Evolutionary conservation across 306 rosid species (phyloP).

Genomic region (Astragalus glycyphyllos): DNA sequence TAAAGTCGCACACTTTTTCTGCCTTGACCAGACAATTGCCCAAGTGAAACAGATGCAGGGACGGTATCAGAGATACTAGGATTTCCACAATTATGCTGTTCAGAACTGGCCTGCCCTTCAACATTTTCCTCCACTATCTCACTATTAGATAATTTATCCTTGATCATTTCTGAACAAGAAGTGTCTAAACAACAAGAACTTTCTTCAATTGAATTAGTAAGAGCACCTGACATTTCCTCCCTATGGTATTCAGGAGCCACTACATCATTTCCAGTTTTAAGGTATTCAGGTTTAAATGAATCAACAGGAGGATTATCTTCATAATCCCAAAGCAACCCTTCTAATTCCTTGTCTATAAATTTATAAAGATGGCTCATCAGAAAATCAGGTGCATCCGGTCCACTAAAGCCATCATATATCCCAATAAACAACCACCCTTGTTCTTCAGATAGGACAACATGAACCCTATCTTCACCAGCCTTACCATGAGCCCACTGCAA

Average conservation of each 20-base stretch:
- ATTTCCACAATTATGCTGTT: conserved; percentile 36
- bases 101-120: conserved; percentile 31
- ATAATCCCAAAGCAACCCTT: conserved; percentile 70
- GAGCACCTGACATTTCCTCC: conserved; percentile 40
- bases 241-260: conserved; percentile 33
- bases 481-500: conserved; percentile 80
- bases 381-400: conserved; percentile 76
- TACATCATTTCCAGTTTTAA: conserved; percentile 31
- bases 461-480: conserved; percentile 78
- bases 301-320: conserved; percentile 50
- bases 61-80: conserved; percentile 33
- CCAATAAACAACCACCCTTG: conserved; percentile 78
- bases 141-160: conserved; percentile 44
- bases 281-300: conserved; percentile 37
- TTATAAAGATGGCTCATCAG: conserved; percentile 67
- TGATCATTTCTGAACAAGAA: conserved; percentile 36
- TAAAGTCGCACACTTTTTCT: conserved; percentile 65
- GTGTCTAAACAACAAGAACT: conserved; percentile 39
- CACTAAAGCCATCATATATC: conserved; percentile 73
- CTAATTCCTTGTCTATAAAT: conserved; percentile 61
- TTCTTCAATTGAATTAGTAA: conserved; percentile 42
- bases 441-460: conserved; percentile 70
- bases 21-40: conserved; percentile 54
- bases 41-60: conserved; percentile 49
- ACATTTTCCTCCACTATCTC: conserved; percentile 57